Percentiles rank a stretch among this genome's conserved stretches.
These are phyloP conservation scores for Pachyrhizus erosus DNA, from an alignment of 306 rosid genomes.

Conservation along the genomic window DNA sequence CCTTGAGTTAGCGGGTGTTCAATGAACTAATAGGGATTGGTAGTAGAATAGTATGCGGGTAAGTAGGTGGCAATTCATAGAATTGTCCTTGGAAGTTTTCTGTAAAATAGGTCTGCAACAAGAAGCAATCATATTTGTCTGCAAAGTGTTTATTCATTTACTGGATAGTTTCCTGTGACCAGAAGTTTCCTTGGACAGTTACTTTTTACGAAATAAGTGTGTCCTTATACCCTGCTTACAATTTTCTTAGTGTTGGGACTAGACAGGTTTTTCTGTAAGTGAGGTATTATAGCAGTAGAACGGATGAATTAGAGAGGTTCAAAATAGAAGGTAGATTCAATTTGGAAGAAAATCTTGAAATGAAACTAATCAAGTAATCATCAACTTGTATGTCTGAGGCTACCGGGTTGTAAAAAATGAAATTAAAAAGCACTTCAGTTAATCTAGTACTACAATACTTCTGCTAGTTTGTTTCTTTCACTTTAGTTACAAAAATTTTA, in stretches of 20 bases:
- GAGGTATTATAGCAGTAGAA: neutral
- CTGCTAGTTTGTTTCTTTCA: neutral
- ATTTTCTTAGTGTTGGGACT: neutral
- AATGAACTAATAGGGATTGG: slow-evolving; percentile 2
- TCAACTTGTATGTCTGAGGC: neutral
- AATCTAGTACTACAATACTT: neutral
- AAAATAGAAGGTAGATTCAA: neutral
- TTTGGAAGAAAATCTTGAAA: slow-evolving; percentile 4
- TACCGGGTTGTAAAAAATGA: neutral
- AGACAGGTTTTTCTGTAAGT: neutral
- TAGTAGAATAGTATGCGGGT: slow-evolving; percentile 1
- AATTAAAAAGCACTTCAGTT: neutral
- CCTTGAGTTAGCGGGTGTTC: slow-evolving; percentile 12
- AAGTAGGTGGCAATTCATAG: neutral
- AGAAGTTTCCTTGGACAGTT: slow-evolving; percentile 8
- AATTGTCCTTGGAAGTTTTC: neutral
- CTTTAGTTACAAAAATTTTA: neutral
- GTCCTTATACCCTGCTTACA: neutral
- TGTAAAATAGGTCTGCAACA: neutral
- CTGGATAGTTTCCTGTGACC: neutral
- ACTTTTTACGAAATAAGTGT: neutral
- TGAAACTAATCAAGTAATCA: neutral
- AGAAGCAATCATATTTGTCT: slow-evolving; percentile 22
- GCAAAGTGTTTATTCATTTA: neutral
- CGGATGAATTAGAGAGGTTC: neutral